These are phyloP conservation scores for Brassica incana DNA, from an alignment of 345 rosid genomes.

Conservation along the genomic window DNA sequence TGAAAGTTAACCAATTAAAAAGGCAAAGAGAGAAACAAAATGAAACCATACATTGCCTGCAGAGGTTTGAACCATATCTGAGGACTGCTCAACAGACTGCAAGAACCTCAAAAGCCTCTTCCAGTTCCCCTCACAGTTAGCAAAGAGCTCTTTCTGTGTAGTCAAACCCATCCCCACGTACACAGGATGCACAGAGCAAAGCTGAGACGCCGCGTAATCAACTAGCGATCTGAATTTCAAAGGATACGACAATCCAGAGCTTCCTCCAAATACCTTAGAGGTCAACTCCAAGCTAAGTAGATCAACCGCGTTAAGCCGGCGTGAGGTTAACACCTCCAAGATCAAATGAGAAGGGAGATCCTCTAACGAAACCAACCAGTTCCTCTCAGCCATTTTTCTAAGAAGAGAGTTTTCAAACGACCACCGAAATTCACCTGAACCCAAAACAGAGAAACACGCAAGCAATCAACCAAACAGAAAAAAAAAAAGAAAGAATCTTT, in stretches of 20 bases:
- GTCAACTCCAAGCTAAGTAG: constrained; percentile 74
- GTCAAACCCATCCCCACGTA: constrained; percentile 55
- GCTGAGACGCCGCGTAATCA: constrained; percentile 79
- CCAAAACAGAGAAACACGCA: neutral
- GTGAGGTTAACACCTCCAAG: constrained; percentile 72
- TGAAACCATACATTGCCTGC: constrained; percentile 80
- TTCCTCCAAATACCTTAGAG: constrained; percentile 71
- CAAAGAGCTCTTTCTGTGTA: constrained; percentile 62
- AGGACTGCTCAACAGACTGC: constrained; percentile 77
- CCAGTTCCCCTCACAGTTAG: constrained; percentile 85
- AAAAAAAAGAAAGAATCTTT: neutral
- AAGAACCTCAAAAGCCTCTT: constrained; percentile 84
- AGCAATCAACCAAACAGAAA: constrained; percentile 6
- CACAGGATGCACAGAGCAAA: constrained; percentile 55
- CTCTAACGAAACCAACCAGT: constrained; percentile 55
- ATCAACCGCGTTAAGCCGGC: constrained; percentile 68
- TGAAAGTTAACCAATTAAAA: too few species aligned
- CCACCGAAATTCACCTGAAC: constrained; percentile 17
- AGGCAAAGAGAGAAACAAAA: neutral
- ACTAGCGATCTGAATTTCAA: constrained; percentile 71
- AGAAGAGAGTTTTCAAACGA: constrained; percentile 4
- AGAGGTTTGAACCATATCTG: constrained; percentile 72
- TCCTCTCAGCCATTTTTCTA: constrained; percentile 66
- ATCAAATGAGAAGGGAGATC: constrained; percentile 90
- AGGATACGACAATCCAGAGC: constrained; percentile 62